Evolutionary conservation across 73 alveolate species (phyloP).

Genomic region (Strombidium stylifer): DNA sequence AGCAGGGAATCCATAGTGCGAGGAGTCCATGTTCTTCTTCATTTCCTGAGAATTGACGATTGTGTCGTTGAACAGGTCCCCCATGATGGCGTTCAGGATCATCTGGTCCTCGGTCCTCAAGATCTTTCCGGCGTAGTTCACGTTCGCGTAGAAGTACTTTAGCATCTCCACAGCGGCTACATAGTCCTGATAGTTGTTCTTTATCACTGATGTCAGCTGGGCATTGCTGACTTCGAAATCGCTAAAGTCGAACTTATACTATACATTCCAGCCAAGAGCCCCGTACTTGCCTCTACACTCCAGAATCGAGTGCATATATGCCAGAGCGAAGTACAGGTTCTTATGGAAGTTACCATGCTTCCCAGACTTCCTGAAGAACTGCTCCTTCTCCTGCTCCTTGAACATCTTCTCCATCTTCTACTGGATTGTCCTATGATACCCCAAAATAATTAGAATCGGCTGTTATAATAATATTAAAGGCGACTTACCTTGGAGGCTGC

Average conservation of each 20-base stretch:
- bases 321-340: slow-evolving; percentile 53
- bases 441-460: too few species aligned
- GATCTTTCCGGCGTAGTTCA: slow-evolving; percentile 21
- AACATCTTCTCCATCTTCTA: slow-evolving; percentile 5
- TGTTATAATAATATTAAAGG: neutral
- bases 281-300: slow-evolving; percentile 91
- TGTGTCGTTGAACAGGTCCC: slow-evolving; percentile 3
- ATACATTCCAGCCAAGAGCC: slow-evolving; percentile 98
- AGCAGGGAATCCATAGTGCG: slow-evolving; percentile 33
- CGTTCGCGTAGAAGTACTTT: slow-evolving; percentile 2
- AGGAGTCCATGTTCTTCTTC: neutral
- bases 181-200: neutral
- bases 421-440: slow-evolving; percentile 13
- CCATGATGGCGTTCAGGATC: slow-evolving; percentile 3
- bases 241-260: slow-evolving; percentile 96
- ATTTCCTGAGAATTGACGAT: neutral
- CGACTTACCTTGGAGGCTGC: slow-evolving; percentile 90
- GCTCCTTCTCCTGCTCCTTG: neutral
- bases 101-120: slow-evolving; percentile 4
- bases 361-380: slow-evolving; percentile 4
- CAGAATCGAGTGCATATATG: slow-evolving; percentile 16
- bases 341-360: slow-evolving; percentile 14
- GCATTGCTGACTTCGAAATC: slow-evolving; percentile 94
- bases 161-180: slow-evolving; percentile 2
- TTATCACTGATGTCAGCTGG: slow-evolving; percentile 63